Evolutionary conservation across 164 flowering plant genomes (phyloP).

Genomic region (Paratinospora sagittata): DNA sequence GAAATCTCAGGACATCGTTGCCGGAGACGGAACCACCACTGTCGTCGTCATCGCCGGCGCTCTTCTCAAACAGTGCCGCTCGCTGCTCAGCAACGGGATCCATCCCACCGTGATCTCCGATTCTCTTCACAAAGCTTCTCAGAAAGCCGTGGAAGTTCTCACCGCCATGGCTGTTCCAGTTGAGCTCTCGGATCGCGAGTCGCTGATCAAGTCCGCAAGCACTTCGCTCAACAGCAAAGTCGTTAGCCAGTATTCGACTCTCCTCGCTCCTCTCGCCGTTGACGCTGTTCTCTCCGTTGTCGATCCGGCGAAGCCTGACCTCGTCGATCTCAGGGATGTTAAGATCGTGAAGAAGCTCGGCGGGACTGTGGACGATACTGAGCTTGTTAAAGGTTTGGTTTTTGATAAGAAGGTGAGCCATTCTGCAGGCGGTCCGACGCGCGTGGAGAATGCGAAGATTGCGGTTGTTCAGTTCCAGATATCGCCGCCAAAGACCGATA

Average conservation of each 20-base stretch:
- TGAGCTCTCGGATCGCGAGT: conserved; percentile 73
- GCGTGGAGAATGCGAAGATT: conserved; percentile 82
- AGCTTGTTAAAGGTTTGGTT: conserved; percentile 68
- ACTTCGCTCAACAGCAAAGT: conserved; percentile 85
- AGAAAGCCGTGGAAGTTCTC: conserved; percentile 61
- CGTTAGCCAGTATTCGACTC: conserved; percentile 84
- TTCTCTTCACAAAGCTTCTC: conserved; percentile 56
- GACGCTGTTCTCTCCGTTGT: conserved; percentile 77
- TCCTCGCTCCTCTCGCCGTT: conserved; percentile 87
- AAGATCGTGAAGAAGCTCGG: conserved; percentile 89
- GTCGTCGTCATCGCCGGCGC: conserved; percentile 96
- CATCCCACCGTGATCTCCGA: conserved; percentile 91
- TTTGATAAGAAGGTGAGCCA: conserved; percentile 92
- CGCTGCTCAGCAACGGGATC: conserved; percentile 54
- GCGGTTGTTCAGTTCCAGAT: conserved; percentile 93
- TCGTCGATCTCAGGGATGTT: conserved; percentile 74
- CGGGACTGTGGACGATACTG: conserved; percentile 89
- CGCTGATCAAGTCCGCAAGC: conserved; percentile 66
- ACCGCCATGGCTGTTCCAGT: conserved; percentile 91
- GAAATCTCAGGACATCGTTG: conserved; percentile 79
- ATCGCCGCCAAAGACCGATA: conserved; percentile 93
- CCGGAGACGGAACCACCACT: conserved; percentile 96
- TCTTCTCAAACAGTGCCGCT: conserved; percentile 52
- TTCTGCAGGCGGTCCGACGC: conserved; percentile 74
- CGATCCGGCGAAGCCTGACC: conserved; percentile 60